Evolutionary conservation across 176 grass and related monocot species (phyloP).

Genomic region (Eremochloa ophiuroides): DNA sequence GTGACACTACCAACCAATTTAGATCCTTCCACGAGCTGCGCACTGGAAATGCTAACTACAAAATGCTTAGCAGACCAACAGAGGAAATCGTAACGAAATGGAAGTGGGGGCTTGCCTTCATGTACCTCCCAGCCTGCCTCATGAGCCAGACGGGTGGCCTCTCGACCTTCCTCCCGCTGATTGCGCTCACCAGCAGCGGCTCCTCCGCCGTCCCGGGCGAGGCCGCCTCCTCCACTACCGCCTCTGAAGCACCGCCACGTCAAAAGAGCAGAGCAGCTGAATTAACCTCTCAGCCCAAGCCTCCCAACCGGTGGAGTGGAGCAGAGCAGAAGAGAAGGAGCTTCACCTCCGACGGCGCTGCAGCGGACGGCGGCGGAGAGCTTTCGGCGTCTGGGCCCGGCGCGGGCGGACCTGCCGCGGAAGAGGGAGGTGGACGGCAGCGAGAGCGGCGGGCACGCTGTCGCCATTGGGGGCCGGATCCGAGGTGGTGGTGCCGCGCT

Average conservation of each 20-base stretch:
- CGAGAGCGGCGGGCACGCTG: conserved; percentile 63
- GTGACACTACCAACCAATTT: not conserved
- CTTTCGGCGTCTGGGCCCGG: conserved; percentile 13
- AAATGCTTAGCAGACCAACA: not conserved
- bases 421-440: conserved; percentile 43
- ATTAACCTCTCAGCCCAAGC: not conserved
- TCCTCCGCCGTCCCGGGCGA: conserved; percentile 48
- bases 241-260: conserved; percentile 45
- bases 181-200: conserved; percentile 81
- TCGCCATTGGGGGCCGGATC: conserved; percentile 36
- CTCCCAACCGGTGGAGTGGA: not conserved
- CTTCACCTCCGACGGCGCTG: conserved; percentile 73
- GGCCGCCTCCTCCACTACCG: conserved; percentile 41
- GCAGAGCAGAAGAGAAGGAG: not conserved
- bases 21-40: not conserved
- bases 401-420: conserved; percentile 19
- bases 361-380: conserved; percentile 44
- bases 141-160: conserved; percentile 97
- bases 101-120: conserved; percentile 83
- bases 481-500: not conserved
- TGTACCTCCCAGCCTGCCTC: conserved; percentile 99
- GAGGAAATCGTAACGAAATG: not conserved
- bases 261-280: not conserved
- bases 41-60: not conserved
- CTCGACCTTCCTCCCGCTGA: conserved; percentile 80